Evolutionary conservation across 2,329 filamentous ascomycete species (phyloP), one percentile per base, ranked within the genome.

Genomic region (Onygenales sp.): DNA sequence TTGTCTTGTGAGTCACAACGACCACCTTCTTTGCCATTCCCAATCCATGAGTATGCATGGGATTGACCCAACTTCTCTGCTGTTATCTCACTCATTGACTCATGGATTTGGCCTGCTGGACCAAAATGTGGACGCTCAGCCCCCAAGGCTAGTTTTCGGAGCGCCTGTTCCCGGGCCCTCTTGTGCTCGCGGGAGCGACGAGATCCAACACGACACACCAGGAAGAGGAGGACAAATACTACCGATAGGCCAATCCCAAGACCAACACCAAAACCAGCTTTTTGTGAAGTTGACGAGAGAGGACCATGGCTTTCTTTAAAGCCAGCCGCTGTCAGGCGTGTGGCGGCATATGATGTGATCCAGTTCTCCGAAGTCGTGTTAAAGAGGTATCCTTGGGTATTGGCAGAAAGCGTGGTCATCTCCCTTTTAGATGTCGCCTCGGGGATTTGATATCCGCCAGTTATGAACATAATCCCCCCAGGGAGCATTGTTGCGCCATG

Each of bases 201-300:
- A 57, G 76, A 75, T n/a, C 73, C 72, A 35, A 71, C 73, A 53
- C 78, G 80, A 55, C 77, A 75, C 52, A 79, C 71, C 53, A 69
- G 76, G 17, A 78, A 60, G 1, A 80, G 27, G 2, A 78, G 58
- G 0, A 77, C 68, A 0, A 73, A 66, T 7, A 81, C 61, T 1
- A 79, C 71, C 0, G 78, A 70, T 1, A 85, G 63, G 1, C 84
- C 85, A 1, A 89, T 67, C 1, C 85, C 84, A 1, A 89, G 64
- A 0, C 85, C 85, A 2, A 85, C 69, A 0, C 84, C 84, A 0
- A 88, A 70, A 0, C 83, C 83, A 4, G 85, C 69, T 47, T 76
- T 78, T 56, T 73, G 73, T 7, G 66, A 61, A 14, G 66, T 56
- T 8, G 60, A 59, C 7, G 69, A 67, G 14, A 67, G 61, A 5